Conservation (phyloP, 2,329 filamentous ascomycete genomes). For the Orbilia ellipsospora region DNA sequence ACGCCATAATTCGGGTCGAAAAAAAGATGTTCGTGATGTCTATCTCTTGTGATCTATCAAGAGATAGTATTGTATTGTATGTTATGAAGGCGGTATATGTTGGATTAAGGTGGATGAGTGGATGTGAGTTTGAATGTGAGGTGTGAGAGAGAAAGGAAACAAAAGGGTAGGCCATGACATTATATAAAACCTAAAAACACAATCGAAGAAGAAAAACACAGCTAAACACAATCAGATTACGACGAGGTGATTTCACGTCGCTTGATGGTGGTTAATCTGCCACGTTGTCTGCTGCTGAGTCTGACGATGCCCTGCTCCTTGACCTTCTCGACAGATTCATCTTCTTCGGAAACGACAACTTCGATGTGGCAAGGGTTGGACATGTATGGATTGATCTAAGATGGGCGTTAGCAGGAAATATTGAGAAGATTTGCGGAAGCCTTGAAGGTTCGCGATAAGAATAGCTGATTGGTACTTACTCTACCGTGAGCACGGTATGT, state of each 20-base stretch:
- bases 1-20: constrained; percentile 34
- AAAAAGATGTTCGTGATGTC: constrained; percentile 20
- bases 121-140: not conserved
- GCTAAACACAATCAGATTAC: constrained; percentile 60
- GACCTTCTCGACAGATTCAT: constrained; percentile 95
- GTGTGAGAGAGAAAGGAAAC: constrained; percentile 18
- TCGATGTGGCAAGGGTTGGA: constrained; percentile 99
- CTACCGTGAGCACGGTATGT: constrained; percentile 99
- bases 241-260: constrained; percentile 70
- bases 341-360: constrained; percentile 97
- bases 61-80: constrained; percentile 3
- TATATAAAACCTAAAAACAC: constrained; percentile 55
- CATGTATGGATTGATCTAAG: constrained; percentile 99
- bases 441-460: not conserved
- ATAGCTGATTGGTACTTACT: constrained; percentile 72
- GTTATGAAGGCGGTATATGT: constrained; percentile 18
- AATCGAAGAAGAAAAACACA: constrained; percentile 37
- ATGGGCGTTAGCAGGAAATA: not conserved
- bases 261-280: constrained; percentile 67
- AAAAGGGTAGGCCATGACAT: constrained; percentile 48
- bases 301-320: constrained; percentile 68
- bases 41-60: constrained; percentile 24
- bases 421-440: not conserved
- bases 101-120: constrained; percentile 48
- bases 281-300: constrained; percentile 93